These are phyloP conservation scores for Capsella bursapastoris DNA, from an alignment of 345 rosid genomes.

Conservation along the genomic window DNA sequence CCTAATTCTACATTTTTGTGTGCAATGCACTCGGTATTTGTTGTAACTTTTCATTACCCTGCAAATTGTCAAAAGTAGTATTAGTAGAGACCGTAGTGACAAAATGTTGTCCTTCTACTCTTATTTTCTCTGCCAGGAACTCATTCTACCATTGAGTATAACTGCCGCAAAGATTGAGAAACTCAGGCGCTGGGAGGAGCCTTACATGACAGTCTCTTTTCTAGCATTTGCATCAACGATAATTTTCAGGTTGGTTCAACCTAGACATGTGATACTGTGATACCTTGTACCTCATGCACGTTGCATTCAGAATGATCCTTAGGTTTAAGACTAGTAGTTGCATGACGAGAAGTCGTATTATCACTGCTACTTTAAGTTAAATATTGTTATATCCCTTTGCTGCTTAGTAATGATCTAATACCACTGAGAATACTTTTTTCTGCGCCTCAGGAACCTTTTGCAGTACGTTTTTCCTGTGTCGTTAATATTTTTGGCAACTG, in stretches of 20 bases:
- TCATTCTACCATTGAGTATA: slow-evolving; percentile 74
- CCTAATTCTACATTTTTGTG: slow-evolving; percentile 8
- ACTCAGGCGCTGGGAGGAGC: slow-evolving; percentile 91
- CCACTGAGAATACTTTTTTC: slow-evolving; percentile 3
- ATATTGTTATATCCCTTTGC: neutral
- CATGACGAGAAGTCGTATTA: neutral
- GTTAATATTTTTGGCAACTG: slow-evolving; percentile 67
- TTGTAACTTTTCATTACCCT: slow-evolving; percentile 9
- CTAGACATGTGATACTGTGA: slow-evolving; percentile 22
- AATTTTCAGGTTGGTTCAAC: slow-evolving; percentile 70
- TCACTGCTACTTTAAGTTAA: neutral
- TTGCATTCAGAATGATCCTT: slow-evolving; percentile 20
- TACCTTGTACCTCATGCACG: slow-evolving; percentile 14
- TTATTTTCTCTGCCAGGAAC: slow-evolving; percentile 56
- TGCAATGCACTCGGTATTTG: slow-evolving; percentile 13
- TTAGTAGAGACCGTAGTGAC: slow-evolving; percentile 5
- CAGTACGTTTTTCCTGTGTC: slow-evolving; percentile 66
- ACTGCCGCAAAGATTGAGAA: slow-evolving; percentile 65
- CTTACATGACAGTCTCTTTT: slow-evolving; percentile 76
- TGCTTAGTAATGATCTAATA: slow-evolving; percentile 4
- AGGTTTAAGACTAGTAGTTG: neutral
- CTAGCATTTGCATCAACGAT: slow-evolving; percentile 69
- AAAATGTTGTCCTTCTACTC: neutral
- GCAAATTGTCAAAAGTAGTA: neutral
- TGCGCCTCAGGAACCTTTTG: slow-evolving; percentile 70